Conservation (phyloP, 2,329 filamentous ascomycete genomes). For the Penicillium psychrosexuale region DNA sequence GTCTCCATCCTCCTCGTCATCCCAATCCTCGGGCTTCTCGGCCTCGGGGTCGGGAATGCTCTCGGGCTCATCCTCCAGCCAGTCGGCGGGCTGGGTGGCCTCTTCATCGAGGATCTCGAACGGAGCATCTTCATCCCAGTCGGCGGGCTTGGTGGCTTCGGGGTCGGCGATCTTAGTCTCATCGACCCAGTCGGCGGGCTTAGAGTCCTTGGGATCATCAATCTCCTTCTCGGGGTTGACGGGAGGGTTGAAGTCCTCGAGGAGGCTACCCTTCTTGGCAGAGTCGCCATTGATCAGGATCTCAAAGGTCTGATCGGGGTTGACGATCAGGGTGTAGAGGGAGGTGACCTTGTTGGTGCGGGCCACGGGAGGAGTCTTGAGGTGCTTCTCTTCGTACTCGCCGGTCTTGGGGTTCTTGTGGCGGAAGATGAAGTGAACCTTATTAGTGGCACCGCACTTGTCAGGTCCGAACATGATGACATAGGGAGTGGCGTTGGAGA, state of each 20-base stretch:
- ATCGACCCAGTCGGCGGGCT: slow-evolving; percentile 96
- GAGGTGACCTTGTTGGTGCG: slow-evolving; percentile 87
- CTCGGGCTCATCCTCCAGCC: slow-evolving; percentile 84
- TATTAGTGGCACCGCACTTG: slow-evolving; percentile 99
- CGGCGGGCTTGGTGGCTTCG: slow-evolving; percentile 91
- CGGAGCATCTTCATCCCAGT: slow-evolving; percentile 98
- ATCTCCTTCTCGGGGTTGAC: slow-evolving; percentile 96
- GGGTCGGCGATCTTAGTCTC: slow-evolving; percentile 87
- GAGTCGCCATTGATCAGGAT: slow-evolving; percentile 89
- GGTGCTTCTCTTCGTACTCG: slow-evolving; percentile 99
- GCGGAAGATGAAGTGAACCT: slow-evolving; percentile 97
- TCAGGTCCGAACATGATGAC: slow-evolving; percentile 99
- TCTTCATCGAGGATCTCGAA: slow-evolving; percentile 95
- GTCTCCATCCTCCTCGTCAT: slow-evolving; percentile 98
- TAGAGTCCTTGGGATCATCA: slow-evolving; percentile 86
- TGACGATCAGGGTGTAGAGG: slow-evolving; percentile 94
- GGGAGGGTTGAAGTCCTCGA: slow-evolving; percentile 89
- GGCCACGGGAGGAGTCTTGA: slow-evolving; percentile 76
- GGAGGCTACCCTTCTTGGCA: slow-evolving; percentile 82
- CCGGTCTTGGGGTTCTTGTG: slow-evolving; percentile 99
- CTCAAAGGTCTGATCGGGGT: slow-evolving; percentile 91
- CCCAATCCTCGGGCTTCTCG: slow-evolving; percentile 98
- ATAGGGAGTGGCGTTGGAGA: slow-evolving; percentile 94
- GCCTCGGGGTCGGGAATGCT: slow-evolving; percentile 89
- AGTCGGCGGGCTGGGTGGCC: slow-evolving; percentile 87